These are phyloP conservation scores for Colletotrichum sp. DNA, from an alignment of 2,329 filamentous ascomycete genomes.

Conservation along the genomic window DNA sequence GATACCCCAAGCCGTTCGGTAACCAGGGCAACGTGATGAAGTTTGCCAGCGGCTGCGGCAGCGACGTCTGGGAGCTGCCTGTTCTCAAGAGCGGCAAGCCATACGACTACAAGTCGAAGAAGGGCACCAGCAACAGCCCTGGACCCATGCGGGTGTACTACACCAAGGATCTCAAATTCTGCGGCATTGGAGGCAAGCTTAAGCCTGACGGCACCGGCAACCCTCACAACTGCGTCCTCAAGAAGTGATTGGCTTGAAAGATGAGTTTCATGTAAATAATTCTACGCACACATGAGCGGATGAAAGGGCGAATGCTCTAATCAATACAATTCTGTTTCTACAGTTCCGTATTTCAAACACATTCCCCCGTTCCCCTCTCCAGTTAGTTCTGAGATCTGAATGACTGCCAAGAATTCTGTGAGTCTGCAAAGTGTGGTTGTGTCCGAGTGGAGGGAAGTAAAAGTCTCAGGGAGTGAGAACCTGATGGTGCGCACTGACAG, in stretches of 20 bases:
- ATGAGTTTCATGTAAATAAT: neutral
- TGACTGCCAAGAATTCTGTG: no score
- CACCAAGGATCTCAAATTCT: neutral
- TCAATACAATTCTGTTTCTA: neutral
- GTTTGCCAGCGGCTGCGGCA: neutral
- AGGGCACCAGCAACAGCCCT: neutral
- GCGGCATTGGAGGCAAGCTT: neutral
- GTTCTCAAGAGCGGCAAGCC: neutral
- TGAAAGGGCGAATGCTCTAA: neutral
- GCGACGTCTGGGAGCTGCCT: neutral
- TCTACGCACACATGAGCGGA: neutral
- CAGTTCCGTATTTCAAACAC: neutral
- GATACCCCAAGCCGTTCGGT: neutral
- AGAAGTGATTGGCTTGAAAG: neutral
- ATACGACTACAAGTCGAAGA: neutral
- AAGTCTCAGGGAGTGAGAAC: no score
- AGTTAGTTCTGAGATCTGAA: no score
- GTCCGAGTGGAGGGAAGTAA: no score
- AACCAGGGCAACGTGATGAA: neutral
- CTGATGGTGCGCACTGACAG: neutral
- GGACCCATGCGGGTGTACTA: neutral
- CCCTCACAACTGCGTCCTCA: neutral
- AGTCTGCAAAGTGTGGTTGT: no score
- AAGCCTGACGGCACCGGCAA: neutral
- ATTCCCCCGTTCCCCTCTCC: neutral